These are phyloP conservation scores for Afroboletus lepidellus DNA, from an alignment of 1,284 basidiomycete species.

Conservation along the genomic window DNA sequence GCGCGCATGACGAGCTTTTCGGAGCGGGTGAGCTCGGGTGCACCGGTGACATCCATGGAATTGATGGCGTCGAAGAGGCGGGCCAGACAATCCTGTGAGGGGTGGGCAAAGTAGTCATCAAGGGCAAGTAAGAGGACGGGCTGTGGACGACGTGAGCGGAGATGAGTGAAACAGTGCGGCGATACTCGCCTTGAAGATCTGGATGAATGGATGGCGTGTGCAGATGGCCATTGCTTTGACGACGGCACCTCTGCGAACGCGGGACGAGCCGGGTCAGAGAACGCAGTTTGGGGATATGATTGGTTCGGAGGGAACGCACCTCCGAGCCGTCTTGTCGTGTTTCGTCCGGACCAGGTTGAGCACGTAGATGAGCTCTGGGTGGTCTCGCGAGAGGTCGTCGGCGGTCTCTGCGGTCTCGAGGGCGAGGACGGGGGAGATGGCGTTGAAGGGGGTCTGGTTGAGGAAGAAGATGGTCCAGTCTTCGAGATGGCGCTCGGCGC, in stretches of 20 bases:
- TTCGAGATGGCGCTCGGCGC: slow-evolving; percentile 89
- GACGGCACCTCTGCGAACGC: slow-evolving; percentile 75
- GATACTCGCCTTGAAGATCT: slow-evolving; percentile 87
- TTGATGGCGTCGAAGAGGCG: slow-evolving; percentile 93
- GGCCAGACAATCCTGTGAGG: slow-evolving; percentile 84
- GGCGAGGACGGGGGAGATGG: slow-evolving; percentile 79
- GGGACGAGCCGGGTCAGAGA: slow-evolving; percentile 11
- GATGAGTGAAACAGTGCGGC: background rate
- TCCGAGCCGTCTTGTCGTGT: slow-evolving; percentile 82
- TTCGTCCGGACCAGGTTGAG: slow-evolving; percentile 95
- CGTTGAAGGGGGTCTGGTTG: slow-evolving; percentile 87
- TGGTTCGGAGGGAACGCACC: slow-evolving; percentile 48
- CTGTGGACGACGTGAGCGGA: slow-evolving; percentile 41
- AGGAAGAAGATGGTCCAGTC: slow-evolving; percentile 99
- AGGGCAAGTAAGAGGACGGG: slow-evolving; percentile 91
- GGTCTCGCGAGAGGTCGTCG: slow-evolving; percentile 41
- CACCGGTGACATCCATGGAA: slow-evolving; percentile 80
- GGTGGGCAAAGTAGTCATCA: slow-evolving; percentile 90
- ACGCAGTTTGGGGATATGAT: slow-evolving; percentile 3
- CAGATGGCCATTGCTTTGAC: slow-evolving; percentile 97
- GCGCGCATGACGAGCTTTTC: slow-evolving; percentile 90
- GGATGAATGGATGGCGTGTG: slow-evolving; percentile 92
- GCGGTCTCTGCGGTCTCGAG: slow-evolving; percentile 59
- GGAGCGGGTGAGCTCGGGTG: slow-evolving; percentile 73
- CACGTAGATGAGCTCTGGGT: slow-evolving; percentile 80